phyloP scores from a whole-genome alignment of 2,329 filamentous ascomycete genomes.

The Cytospora piceicola region DNA sequence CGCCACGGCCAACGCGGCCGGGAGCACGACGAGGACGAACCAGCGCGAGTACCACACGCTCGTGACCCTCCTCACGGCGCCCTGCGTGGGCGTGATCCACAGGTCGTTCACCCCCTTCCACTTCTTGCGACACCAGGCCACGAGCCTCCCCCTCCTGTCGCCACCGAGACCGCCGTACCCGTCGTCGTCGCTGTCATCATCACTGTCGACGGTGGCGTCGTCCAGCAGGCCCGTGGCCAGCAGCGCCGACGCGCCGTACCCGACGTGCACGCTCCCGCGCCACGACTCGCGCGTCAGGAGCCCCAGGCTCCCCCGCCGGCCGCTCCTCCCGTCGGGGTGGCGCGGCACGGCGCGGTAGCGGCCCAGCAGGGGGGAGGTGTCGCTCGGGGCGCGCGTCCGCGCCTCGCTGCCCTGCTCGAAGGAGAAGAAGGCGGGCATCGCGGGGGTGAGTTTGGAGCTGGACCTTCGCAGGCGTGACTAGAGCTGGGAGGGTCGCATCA shows the following conservation, averaged over 20 bases:
- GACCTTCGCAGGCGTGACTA: slow-evolving; percentile 30
- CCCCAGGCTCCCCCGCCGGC: slow-evolving; percentile 43
- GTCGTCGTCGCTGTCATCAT: slow-evolving; percentile 36
- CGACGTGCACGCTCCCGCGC: slow-evolving; percentile 59
- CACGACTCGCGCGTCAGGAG: slow-evolving; percentile 44
- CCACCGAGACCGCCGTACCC: slow-evolving; percentile 1
- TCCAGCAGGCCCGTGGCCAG: slow-evolving; percentile 47
- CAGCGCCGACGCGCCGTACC: slow-evolving; percentile 55
- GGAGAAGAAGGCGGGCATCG: slow-evolving; percentile 68
- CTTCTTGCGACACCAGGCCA: slow-evolving; percentile 42
- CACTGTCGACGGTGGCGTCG: slow-evolving; percentile 42
- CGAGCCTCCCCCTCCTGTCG: slow-evolving; percentile 33
- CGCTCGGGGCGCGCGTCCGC: slow-evolving; percentile 49
- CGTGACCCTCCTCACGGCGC: slow-evolving; percentile 60
- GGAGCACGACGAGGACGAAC: slow-evolving; percentile 62
- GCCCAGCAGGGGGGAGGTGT: slow-evolving; percentile 65
- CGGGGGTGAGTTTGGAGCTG: slow-evolving; percentile 22
- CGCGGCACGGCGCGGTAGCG: slow-evolving; percentile 67
- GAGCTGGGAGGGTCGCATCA: slow-evolving; percentile 24
- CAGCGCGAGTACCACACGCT: slow-evolving; percentile 68
- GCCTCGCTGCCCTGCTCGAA: slow-evolving; percentile 69
- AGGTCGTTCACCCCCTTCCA: slow-evolving; percentile 52
- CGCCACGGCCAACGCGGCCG: slow-evolving; percentile 61
- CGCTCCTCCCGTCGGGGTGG: slow-evolving; percentile 18
- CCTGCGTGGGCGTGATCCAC: slow-evolving; percentile 64